Evolutionary conservation across 139 green algal species (phyloP).

Genomic region (Picochlorum sp.): DNA sequence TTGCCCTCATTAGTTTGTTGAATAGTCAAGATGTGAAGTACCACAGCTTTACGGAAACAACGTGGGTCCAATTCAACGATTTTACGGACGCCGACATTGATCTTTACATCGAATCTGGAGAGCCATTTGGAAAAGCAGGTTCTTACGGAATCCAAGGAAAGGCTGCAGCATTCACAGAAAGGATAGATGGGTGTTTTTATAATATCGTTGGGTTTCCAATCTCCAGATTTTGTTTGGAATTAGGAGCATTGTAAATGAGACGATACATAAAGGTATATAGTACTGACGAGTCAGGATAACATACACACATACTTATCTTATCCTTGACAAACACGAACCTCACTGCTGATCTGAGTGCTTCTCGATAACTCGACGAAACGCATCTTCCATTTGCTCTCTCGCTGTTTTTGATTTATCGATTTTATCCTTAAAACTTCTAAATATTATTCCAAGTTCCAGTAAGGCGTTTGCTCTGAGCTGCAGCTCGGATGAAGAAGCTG

Average conservation of each 20-base stretch:
- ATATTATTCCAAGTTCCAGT: slow-evolving; percentile 43
- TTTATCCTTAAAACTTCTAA: slow-evolving; percentile 15
- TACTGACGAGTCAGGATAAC: no score
- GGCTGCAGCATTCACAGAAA: slow-evolving; percentile 63
- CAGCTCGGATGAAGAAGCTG: slow-evolving; percentile 22
- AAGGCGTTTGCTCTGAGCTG: slow-evolving; percentile 31
- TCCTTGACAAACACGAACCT: no score
- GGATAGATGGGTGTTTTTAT: slow-evolving; percentile 78
- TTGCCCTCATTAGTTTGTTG: slow-evolving; percentile 43
- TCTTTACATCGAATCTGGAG: slow-evolving; percentile 64
- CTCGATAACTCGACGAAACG: slow-evolving; percentile 40
- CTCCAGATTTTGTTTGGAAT: slow-evolving; percentile 28
- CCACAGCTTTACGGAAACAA: slow-evolving; percentile 54
- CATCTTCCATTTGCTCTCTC: slow-evolving; percentile 53
- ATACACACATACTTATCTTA: no score
- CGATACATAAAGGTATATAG: no score
- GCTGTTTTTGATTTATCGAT: slow-evolving; percentile 2
- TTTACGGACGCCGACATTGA: slow-evolving; percentile 44
- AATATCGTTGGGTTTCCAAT: slow-evolving; percentile 79
- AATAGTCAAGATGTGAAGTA: not conserved
- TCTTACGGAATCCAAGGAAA: slow-evolving; percentile 67
- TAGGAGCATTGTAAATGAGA: no score
- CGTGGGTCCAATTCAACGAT: slow-evolving; percentile 63
- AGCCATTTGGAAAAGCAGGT: slow-evolving; percentile 75
- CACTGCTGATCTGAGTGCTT: slow-evolving; percentile 9